phyloP scores from a whole-genome alignment of 1,139 yeast species.

The Pichia sp. region DNA sequence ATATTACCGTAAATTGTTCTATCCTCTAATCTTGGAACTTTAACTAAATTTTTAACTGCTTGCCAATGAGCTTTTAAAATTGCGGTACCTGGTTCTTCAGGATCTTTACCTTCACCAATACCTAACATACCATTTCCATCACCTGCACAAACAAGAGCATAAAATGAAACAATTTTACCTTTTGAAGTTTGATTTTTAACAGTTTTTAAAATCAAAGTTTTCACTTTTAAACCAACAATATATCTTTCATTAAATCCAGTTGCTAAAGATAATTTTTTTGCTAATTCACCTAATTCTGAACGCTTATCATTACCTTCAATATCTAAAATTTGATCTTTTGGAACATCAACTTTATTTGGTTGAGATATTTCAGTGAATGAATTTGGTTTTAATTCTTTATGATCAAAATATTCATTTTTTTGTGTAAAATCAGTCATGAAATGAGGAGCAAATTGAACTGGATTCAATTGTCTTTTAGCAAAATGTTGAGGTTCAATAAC shows the following conservation, averaged over 20 bases:
- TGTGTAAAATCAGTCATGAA: slow-evolving; percentile 56
- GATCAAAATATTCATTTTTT: slow-evolving; percentile 44
- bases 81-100: slow-evolving; percentile 72
- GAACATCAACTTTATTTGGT: slow-evolving; percentile 22
- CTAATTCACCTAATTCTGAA: slow-evolving; percentile 33
- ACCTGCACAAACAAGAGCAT: slow-evolving; percentile 86
- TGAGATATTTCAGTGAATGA: slow-evolving; percentile 22
- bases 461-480: slow-evolving; percentile 32
- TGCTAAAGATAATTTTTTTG: slow-evolving; percentile 55
- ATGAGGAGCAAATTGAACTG: slow-evolving; percentile 49
- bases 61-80: slow-evolving; percentile 87
- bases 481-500: slow-evolving; percentile 59
- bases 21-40: slow-evolving; percentile 81
- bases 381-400: slow-evolving; percentile 16
- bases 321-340: slow-evolving; percentile 19
- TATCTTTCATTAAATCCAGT: slow-evolving; percentile 71
- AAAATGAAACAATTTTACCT: slow-evolving; percentile 84
- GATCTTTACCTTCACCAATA: slow-evolving; percentile 89
- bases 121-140: slow-evolving; percentile 93
- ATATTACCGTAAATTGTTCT: slow-evolving; percentile 87
- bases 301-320: slow-evolving; percentile 19
- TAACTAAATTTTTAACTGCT: slow-evolving; percentile 79
- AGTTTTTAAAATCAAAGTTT: slow-evolving; percentile 66
- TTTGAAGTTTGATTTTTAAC: slow-evolving; percentile 91
- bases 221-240: slow-evolving; percentile 56